Evolutionary conservation across 2,329 filamentous ascomycete genomes (phyloP), one percentile per base, ranked within the genome.

Genomic region (Plenodomus lindquistii): DNA sequence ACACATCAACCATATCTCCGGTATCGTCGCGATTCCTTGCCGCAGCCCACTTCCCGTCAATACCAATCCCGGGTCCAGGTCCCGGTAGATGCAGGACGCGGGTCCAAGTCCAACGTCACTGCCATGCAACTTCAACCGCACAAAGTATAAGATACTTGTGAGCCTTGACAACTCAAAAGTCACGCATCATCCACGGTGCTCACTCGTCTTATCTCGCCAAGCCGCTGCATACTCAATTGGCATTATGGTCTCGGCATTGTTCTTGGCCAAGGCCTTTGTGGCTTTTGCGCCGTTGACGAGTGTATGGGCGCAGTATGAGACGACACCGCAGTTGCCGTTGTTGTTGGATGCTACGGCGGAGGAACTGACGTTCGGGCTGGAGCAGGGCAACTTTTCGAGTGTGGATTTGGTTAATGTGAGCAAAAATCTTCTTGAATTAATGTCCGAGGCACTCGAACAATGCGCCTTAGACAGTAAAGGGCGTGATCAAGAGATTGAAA

Each of bases 271-370:
- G 39, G 42, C 42, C n/a, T 49, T 61, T 27, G 54, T 58, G 37
- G 51, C 50, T n/a, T 52, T 63, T 42, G 55, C 55, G 46, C 62
- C 59, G 9, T 38, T 63, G 24, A 48, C 47, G 17, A 52, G 18
- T 13, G 59, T 62, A 0, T 48, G 41, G 22, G 58, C 56, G 18
- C 57, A 55, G 19, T 55, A 55, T 50, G 43, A 51, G 4, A 50
- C 39, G 4, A 34, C 45, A 7, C 15, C 42, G 22, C 21, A 36
- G n/a, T 42, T 63, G 5, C 76, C 77, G 5, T 58, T 56, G 7
- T 67, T 85, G 22, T 69, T 81, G 16, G 75, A 83, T 56, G 81
- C 76, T 11, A 79, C 77, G 0, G 72, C 74, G 2, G 80, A 83
- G 37, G 76, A 83, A 19, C 69, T 85, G 18, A 66, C 73, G 20